Percentiles rank a stretch among this genome's conserved stretches.
Evolutionary conservation across 2,329 filamentous ascomycete genomes (phyloP).

Genomic region (Penicillium paneum): DNA sequence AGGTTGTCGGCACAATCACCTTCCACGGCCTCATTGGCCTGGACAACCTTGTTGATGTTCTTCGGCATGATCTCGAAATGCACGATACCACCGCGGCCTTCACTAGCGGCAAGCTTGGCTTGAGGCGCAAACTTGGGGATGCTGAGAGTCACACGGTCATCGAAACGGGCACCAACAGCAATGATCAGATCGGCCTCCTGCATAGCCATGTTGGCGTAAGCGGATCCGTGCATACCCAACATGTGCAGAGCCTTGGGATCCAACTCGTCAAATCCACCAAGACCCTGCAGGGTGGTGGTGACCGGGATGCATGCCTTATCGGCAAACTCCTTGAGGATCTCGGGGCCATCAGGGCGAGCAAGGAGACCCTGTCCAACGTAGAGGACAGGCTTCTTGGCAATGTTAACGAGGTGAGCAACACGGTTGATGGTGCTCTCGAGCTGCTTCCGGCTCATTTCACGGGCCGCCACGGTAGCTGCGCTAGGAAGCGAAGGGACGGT

Average conservation of each 20-base stretch:
- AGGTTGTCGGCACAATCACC: constrained; percentile 85
- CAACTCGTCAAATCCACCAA: constrained; percentile 88
- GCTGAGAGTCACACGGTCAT: constrained; percentile 85
- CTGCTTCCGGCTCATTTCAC: constrained; percentile 69
- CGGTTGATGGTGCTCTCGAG: constrained; percentile 70
- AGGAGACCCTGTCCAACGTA: constrained; percentile 92
- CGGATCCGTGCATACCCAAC: constrained; percentile 97
- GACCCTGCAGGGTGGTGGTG: constrained; percentile 89
- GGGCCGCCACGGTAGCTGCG: constrained; percentile 77
- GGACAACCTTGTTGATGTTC: constrained; percentile 99
- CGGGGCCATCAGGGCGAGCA: constrained; percentile 71
- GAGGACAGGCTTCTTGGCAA: constrained; percentile 88
- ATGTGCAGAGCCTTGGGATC: constrained; percentile 95
- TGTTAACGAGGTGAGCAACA: constrained; percentile 78
- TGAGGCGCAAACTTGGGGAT: constrained; percentile 84
- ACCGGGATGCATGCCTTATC: constrained; percentile 92
- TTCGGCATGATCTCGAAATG: constrained; percentile 99
- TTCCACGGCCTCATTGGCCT: constrained; percentile 92
- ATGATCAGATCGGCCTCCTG: constrained; percentile 96
- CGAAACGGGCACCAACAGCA: constrained; percentile 87
- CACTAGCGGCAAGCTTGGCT: constrained; percentile 77
- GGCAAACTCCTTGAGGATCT: constrained; percentile 76
- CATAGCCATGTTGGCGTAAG: constrained; percentile 97
- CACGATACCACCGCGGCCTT: constrained; percentile 87
- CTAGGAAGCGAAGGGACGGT: constrained; percentile 76